Conservation (phyloP, 345 rosid genomes). For the Bruguiera sexangula region DNA sequence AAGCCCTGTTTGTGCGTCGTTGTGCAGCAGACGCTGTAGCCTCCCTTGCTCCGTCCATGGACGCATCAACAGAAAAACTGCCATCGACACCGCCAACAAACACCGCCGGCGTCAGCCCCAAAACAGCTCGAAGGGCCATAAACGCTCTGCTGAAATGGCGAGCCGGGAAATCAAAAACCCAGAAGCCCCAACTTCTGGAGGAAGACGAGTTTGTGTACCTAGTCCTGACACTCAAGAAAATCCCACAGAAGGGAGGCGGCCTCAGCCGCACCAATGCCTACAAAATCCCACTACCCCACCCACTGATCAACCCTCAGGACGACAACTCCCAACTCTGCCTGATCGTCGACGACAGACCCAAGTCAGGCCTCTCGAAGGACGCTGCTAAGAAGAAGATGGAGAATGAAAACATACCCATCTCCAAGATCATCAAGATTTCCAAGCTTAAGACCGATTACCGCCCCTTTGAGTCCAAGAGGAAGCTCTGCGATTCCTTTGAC, state of each 20-base stretch:
- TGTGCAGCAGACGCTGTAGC: no score
- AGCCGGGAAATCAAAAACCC: constrained; percentile 36
- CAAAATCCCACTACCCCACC: constrained; percentile 51
- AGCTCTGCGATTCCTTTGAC: constrained; percentile 47
- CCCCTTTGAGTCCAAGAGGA: constrained; percentile 51
- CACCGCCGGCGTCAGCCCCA: constrained; percentile 25
- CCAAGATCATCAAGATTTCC: constrained; percentile 61
- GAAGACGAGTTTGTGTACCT: constrained; percentile 64
- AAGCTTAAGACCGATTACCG: constrained; percentile 51
- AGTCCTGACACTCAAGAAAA: constrained; percentile 56
- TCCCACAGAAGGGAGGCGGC: constrained; percentile 38
- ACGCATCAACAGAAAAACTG: no score
- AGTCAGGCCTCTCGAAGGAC: constrained; percentile 57
- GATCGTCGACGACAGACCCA: constrained; percentile 68
- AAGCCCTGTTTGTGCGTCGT: no score
- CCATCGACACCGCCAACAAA: not conserved
- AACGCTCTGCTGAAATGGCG: constrained; percentile 55
- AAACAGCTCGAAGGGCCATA: constrained; percentile 42
- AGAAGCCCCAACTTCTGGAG: constrained; percentile 67
- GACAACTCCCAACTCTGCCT: constrained; percentile 60
- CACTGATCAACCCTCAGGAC: constrained; percentile 35
- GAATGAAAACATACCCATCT: constrained; percentile 54
- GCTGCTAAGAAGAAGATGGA: constrained; percentile 57
- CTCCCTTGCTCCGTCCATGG: no score
- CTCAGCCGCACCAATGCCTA: constrained; percentile 44